Conservation (phyloP, 2,329 filamentous ascomycete species). For the Fusarium temperatum region DNA sequence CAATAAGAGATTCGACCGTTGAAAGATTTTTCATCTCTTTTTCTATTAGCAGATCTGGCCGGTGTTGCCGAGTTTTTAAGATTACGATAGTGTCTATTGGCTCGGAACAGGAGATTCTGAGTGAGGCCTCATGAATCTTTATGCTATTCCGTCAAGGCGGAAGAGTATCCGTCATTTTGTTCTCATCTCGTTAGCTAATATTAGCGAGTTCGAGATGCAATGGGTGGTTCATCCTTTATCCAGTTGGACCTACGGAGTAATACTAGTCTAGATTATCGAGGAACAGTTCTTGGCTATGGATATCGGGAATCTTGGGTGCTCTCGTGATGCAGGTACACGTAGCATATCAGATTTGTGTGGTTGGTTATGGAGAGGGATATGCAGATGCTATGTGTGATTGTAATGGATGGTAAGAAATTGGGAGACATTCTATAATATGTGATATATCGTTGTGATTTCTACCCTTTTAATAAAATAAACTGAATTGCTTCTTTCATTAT, state of each 20-base stretch:
- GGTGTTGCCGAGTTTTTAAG: neutral
- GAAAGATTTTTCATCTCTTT: neutral
- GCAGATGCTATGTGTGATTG: neutral
- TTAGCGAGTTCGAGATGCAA: neutral
- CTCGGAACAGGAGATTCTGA: too few relatives aligned
- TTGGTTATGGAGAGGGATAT: neutral
- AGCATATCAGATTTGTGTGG: neutral
- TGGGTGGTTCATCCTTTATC: neutral
- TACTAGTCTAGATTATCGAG: slow-evolving; percentile 1
- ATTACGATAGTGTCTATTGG: slow-evolving; percentile 1
- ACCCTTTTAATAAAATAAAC: too few relatives aligned
- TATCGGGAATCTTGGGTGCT: slow-evolving; percentile 7
- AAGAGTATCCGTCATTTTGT: slow-evolving; percentile 3
- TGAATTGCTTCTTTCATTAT: neutral
- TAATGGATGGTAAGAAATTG: neutral
- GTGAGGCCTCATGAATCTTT: neutral
- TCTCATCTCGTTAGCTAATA: slow-evolving; percentile 10
- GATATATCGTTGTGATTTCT: neutral
- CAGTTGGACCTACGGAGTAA: neutral
- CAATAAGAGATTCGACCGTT: slow-evolving; percentile 3
- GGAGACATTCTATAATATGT: neutral
- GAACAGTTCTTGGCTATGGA: slow-evolving; percentile 5
- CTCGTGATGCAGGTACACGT: slow-evolving; percentile 22
- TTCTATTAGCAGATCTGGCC: neutral
- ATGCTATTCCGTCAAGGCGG: neutral